Evolutionary conservation across 2,329 filamentous ascomycete genomes (phyloP), one percentile per base, ranked within the genome.

Genomic region (Colletotrichum chrysophilum): DNA sequence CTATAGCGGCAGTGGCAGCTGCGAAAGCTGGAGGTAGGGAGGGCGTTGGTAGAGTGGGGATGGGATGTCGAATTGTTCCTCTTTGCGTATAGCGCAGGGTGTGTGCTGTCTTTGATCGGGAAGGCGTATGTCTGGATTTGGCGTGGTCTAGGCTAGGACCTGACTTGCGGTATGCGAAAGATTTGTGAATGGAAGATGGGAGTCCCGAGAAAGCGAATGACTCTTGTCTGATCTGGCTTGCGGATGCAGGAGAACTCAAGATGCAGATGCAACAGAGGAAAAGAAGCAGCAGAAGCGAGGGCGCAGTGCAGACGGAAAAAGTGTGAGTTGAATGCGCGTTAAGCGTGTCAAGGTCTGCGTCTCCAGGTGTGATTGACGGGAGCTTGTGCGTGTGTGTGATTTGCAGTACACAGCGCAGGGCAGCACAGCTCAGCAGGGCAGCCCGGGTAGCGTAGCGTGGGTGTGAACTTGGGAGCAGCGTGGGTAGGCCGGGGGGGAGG

Each of bases 41-140:
- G 71, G 65, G 43, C 28, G 52, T 24, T 56, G 69, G 60, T 66
- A 61, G 71, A 43, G 68, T 75, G 62, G 73, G 55, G 73, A 75
- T 75, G 69, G 62, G 69, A 72, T 62, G 69, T 75, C 62, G 69
- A 72, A 72, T 28, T 52, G 69, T 67, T 72, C 62, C 69, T 67
- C 73, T 75, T 75, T 67, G 73, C 73, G 73, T 75, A 72, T 72
- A 75, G 69, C 62, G 69, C 70, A 72, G 73, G 69, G 70, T 75
- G 69, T 75, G 70, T 62, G 18, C 70, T 43, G 43, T 73, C 34
- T 73, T 75, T 75, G 70, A 68, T 67, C 43, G 36, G 72, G 72
- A 28, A 67, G 73, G 70, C 34, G 73, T 75, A 26, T 73, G 64
- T 73, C 73, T 72, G 73, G 24, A 72, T 75, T 61, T 75, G 73